Evolutionary conservation across 2,329 filamentous ascomycete species (phyloP).

Genomic region (Epichloe gansuensis): DNA sequence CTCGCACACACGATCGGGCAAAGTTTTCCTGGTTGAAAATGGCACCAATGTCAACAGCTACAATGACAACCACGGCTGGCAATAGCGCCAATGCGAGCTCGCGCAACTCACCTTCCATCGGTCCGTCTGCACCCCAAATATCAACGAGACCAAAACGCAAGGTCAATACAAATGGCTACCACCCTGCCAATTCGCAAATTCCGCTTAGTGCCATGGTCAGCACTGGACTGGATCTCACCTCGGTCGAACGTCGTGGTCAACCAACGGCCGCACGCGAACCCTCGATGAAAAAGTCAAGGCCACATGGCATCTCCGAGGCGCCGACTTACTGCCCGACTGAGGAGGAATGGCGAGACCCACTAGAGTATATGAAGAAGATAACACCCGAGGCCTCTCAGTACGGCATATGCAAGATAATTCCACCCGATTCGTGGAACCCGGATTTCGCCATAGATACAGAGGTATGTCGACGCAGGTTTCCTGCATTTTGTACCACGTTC

Average conservation of each 20-base stretch:
- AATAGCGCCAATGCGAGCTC: conserved; percentile 36
- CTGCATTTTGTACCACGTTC: background rate
- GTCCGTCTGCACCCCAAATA: conserved; percentile 20
- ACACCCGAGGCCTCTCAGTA: conserved; percentile 72
- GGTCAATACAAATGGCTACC: conserved; percentile 40
- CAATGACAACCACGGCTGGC: conserved; percentile 22
- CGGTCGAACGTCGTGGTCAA: conserved; percentile 83
- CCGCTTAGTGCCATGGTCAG: conserved; percentile 45
- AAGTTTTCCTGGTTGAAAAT: conserved; percentile 21
- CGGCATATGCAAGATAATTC: conserved; percentile 91
- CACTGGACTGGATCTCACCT: conserved; percentile 64
- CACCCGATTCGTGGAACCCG: conserved; percentile 86
- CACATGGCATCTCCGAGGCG: conserved; percentile 77
- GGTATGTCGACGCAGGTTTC: conserved; percentile 34
- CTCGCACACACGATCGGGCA: background rate
- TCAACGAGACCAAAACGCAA: conserved; percentile 38
- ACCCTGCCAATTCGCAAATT: conserved; percentile 35
- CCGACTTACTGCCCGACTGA: conserved; percentile 82
- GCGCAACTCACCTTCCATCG: conserved; percentile 37
- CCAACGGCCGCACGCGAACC: conserved; percentile 63
- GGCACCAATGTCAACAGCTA: conserved; percentile 25
- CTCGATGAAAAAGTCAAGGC: conserved; percentile 62
- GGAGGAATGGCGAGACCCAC: conserved; percentile 89
- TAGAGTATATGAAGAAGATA: conserved; percentile 90
- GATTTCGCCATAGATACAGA: conserved; percentile 94